A percentile compares a stretch with the other conserved stretches of the same genome.
Evolutionary conservation across 768 basidiomycete species (phyloP).

Genomic region (Lanmaoa rubissima): DNA sequence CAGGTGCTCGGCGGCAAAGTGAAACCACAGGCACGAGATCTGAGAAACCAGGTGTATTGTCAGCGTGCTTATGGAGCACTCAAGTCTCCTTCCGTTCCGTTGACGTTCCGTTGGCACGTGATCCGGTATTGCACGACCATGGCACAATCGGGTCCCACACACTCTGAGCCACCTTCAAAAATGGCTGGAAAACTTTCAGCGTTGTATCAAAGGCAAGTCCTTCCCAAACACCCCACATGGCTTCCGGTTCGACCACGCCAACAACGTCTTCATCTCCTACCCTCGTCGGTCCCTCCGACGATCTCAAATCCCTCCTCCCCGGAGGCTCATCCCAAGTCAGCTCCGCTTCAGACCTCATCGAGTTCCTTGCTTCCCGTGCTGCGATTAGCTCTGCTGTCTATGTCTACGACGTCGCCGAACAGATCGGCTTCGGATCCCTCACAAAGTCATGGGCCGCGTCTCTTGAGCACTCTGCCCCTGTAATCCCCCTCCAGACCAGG

Average conservation of each 20-base stretch:
- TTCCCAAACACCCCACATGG: background rate
- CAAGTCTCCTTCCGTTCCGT: background rate
- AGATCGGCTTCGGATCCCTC: slow-evolving; percentile 75
- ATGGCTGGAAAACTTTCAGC: background rate
- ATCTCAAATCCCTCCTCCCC: slow-evolving; percentile 23
- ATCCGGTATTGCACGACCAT: slow-evolving; percentile 28
- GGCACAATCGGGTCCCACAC: slow-evolving; percentile 32
- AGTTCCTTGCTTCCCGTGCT: slow-evolving; percentile 60
- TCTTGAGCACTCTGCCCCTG: slow-evolving; percentile 43
- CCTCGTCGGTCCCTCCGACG: slow-evolving; percentile 34
- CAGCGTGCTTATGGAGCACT: too few relatives aligned
- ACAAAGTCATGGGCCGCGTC: slow-evolving; percentile 63
- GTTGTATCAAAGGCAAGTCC: background rate
- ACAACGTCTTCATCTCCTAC: slow-evolving; percentile 30
- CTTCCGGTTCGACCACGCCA: background rate
- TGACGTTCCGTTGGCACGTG: slow-evolving; percentile 27
- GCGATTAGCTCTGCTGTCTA: slow-evolving; percentile 66
- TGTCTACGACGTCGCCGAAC: slow-evolving; percentile 80
- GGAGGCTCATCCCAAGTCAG: slow-evolving; percentile 3
- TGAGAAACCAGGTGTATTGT: too few relatives aligned
- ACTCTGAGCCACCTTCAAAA: background rate
- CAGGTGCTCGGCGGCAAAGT: too few relatives aligned
- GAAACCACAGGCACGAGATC: too few relatives aligned
- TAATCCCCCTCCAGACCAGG: slow-evolving; percentile 75
- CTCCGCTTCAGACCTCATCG: slow-evolving; percentile 63